Conservation (phyloP, 192 early-diverging fungal species). For the Mortierella claussenii region DNA sequence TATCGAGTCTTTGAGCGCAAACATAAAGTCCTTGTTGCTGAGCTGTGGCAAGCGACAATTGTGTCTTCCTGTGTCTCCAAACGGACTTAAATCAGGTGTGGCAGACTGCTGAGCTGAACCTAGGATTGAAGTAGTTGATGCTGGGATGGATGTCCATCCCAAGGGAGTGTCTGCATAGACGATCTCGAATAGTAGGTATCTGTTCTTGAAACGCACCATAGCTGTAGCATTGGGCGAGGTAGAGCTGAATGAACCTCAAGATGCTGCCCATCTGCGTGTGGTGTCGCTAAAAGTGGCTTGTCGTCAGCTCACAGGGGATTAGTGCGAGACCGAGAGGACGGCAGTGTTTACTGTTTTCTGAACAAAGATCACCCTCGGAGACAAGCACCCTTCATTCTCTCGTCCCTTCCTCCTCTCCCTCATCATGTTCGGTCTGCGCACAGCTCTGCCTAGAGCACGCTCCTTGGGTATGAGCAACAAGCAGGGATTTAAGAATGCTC, state of each 20-base stretch:
- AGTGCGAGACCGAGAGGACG: neutral
- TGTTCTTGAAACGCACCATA: conserved; percentile 66
- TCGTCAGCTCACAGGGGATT: neutral
- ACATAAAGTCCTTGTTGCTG: conserved; percentile 40
- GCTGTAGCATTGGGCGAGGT: neutral
- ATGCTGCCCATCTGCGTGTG: too few species aligned
- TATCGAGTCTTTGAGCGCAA: conserved; percentile 53
- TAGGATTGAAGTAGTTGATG: neutral
- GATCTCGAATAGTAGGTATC: conserved; percentile 62
- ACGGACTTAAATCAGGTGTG: conserved; percentile 20
- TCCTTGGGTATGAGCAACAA: conserved; percentile 47
- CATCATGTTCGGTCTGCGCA: conserved; percentile 49
- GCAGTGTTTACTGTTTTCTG: conserved; percentile 7
- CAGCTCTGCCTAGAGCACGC: conserved; percentile 42
- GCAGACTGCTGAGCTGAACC: conserved; percentile 1
- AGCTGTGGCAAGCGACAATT: conserved; percentile 42
- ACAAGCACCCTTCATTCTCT: neutral
- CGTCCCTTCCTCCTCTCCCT: neutral
- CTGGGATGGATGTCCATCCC: conserved; percentile 30
- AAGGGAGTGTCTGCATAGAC: conserved; percentile 48
- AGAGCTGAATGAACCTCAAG: too few species aligned
- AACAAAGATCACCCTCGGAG: conserved; percentile 12
- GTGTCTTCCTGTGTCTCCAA: conserved; percentile 50
- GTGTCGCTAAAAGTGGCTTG: too few species aligned
- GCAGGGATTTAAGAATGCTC: too few species aligned